Evolutionary conservation across 116 monocot species (phyloP).

Genomic region (Posidonia oceanica): DNA sequence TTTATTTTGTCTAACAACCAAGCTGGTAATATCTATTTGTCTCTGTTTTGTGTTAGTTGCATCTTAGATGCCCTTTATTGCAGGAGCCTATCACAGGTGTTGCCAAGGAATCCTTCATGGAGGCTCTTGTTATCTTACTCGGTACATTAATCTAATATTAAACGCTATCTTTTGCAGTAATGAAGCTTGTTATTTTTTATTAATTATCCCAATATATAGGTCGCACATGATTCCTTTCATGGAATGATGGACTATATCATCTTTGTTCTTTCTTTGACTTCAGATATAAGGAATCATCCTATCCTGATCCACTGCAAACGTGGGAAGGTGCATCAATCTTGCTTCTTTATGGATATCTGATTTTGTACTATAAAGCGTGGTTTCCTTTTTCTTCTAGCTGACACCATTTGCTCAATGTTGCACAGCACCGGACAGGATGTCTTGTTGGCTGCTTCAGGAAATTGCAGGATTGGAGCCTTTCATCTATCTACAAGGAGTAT

Average conservation of each 20-base stretch:
- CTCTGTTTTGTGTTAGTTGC: too few species aligned
- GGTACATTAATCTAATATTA: conserved; percentile 23
- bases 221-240: neutral
- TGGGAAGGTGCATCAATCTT: conserved; percentile 39
- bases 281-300: conserved; percentile 72
- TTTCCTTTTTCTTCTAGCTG: neutral
- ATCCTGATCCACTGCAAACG: conserved; percentile 68
- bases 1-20: too few species aligned
- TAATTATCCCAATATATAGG: neutral
- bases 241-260: neutral
- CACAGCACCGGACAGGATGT: conserved; percentile 52
- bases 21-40: too few species aligned
- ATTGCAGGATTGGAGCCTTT: conserved; percentile 36
- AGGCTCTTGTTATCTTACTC: conserved; percentile 49
- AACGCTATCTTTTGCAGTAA: neutral
- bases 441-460: conserved; percentile 56
- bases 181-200: neutral
- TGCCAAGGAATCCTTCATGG: conserved; percentile 37
- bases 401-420: neutral
- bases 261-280: conserved; percentile 8
- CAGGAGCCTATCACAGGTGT: conserved; percentile 41
- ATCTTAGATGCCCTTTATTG: neutral
- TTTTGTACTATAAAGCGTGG: neutral
- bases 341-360: neutral
- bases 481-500: conserved; percentile 40